Percentiles rank a stretch among this genome's conserved stretches.
phyloP scores from a whole-genome alignment of 495 filamentous ascomycete species.

The Jackrogersella multiformis region DNA sequence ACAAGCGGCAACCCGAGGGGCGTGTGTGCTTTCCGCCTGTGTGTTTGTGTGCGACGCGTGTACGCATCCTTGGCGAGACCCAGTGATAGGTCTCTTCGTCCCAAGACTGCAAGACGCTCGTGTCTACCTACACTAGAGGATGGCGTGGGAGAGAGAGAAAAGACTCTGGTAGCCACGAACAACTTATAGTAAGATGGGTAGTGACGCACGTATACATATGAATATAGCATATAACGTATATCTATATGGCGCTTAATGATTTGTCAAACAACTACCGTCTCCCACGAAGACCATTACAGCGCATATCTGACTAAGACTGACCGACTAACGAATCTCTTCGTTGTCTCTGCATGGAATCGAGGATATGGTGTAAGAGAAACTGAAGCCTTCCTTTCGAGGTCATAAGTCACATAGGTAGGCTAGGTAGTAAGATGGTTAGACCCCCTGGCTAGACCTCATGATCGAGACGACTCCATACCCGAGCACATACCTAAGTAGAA shows the following conservation, averaged over 20 bases:
- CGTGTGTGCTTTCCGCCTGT: conserved; percentile 8
- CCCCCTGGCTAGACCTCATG: conserved; percentile 1
- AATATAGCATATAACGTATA: no score
- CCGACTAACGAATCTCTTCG: conserved; percentile 13
- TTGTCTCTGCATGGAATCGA: conserved; percentile 7
- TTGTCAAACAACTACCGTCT: conserved; percentile 29
- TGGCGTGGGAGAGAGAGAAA: conserved; percentile 8
- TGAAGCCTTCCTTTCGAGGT: neutral
- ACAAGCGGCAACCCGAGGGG: conserved; percentile 18
- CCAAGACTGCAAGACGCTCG: conserved; percentile 28
- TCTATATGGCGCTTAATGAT: conserved; percentile 23
- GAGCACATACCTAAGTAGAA: conserved; percentile 3
- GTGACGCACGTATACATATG: conserved; percentile 6
- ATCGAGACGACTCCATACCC: conserved; percentile 2
- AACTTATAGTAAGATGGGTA: conserved; percentile 1
- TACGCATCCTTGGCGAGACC: conserved; percentile 32
- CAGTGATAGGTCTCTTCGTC: conserved; percentile 30
- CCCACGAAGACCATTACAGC: conserved; percentile 5
- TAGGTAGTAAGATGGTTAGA: conserved; percentile 6
- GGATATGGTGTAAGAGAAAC: conserved; percentile 6
- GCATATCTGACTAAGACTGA: conserved; percentile 35
- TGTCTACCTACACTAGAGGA: conserved; percentile 6
- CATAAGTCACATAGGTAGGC: conserved; percentile 1
- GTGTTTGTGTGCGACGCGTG: conserved; percentile 38
- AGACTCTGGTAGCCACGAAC: conserved; percentile 9